Evolutionary conservation across 805 yeast species (phyloP).

Genomic region (Candida khao-thaluensis): DNA sequence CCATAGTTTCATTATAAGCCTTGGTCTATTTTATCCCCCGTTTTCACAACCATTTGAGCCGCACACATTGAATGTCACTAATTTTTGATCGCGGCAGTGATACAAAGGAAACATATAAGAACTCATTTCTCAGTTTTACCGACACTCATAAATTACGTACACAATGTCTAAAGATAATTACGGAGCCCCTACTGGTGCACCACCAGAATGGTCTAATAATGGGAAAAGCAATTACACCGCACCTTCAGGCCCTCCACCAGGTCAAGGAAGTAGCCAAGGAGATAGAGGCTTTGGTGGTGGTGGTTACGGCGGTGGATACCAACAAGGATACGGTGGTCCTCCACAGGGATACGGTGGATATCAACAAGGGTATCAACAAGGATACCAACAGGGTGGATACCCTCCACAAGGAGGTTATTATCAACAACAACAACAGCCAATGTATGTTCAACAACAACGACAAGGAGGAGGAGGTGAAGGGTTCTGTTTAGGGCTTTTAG

Average conservation of each 20-base stretch:
- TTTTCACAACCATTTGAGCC: too few relatives aligned
- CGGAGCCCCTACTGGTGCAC: conserved; percentile 27
- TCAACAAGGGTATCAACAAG: conserved; percentile 23
- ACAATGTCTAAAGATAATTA: conserved; percentile 14
- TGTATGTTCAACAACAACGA: conserved; percentile 43
- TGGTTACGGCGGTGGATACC: conserved; percentile 6
- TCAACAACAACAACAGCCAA: conserved; percentile 41
- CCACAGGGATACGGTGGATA: conserved; percentile 18
- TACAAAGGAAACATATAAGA: background rate
- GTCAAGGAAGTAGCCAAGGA: conserved; percentile 12
- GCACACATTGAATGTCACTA: background rate
- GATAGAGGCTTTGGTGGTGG: conserved; percentile 27
- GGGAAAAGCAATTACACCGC: conserved; percentile 18
- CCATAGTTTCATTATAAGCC: too few relatives aligned
- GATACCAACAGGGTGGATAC: conserved; percentile 16
- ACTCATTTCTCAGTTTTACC: too few relatives aligned
- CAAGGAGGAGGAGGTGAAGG: conserved; percentile 18
- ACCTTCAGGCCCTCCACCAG: conserved; percentile 23
- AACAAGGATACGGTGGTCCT: conserved; percentile 8
- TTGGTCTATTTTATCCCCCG: too few relatives aligned
- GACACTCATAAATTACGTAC: too few relatives aligned
- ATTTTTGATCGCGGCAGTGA: conserved; percentile 6
- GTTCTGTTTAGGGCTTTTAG: conserved; percentile 40
- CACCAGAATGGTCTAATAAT: conserved; percentile 25
- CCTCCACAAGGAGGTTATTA: conserved; percentile 34